Conservation (phyloP, 352 stramenopile species). For the Phytophthora tubulina region DNA sequence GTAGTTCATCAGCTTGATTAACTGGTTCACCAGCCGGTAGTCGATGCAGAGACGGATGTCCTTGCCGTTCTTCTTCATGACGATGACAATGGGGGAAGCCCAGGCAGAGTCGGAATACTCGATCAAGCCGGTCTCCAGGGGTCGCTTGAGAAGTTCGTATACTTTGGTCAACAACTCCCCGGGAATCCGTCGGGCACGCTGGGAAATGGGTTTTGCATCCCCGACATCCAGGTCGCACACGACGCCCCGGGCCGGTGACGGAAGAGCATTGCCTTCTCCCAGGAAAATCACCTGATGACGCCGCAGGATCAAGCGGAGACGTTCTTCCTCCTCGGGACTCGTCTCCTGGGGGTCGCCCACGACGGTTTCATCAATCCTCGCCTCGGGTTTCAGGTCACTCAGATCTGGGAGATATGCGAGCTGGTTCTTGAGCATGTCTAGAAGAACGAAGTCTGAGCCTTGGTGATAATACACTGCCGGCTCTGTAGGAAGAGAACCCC, state of each 20-base stretch:
- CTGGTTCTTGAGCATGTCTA: conserved; percentile 16
- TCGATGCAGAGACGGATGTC: too few species aligned
- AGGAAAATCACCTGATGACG: conserved; percentile 4
- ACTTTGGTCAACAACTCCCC: conserved; percentile 12
- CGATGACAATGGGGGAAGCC: not conserved
- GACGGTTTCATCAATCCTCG: too few species aligned
- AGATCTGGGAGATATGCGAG: not conserved
- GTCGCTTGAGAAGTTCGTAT: conserved; percentile 14
- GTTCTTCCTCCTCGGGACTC: too few species aligned
- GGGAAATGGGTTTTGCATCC: not conserved
- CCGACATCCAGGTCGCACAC: not conserved
- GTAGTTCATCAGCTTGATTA: too few species aligned
- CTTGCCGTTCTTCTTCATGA: too few species aligned
- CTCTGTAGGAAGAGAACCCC: not conserved
- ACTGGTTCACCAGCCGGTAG: too few species aligned
- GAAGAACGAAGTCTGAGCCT: conserved; percentile 1
- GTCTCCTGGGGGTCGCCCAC: too few species aligned
- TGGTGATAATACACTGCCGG: conserved; percentile 9
- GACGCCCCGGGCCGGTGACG: conserved; percentile 15
- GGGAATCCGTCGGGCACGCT: conserved; percentile 6
- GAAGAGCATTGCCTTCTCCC: not conserved
- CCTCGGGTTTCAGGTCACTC: too few species aligned
- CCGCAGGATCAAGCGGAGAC: not conserved
- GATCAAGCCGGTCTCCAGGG: conserved; percentile 15
- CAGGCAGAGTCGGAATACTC: conserved; percentile 12